Base-by-base conservation (phyloP, 805 yeast species). In the Ogataea sp. region DNA sequence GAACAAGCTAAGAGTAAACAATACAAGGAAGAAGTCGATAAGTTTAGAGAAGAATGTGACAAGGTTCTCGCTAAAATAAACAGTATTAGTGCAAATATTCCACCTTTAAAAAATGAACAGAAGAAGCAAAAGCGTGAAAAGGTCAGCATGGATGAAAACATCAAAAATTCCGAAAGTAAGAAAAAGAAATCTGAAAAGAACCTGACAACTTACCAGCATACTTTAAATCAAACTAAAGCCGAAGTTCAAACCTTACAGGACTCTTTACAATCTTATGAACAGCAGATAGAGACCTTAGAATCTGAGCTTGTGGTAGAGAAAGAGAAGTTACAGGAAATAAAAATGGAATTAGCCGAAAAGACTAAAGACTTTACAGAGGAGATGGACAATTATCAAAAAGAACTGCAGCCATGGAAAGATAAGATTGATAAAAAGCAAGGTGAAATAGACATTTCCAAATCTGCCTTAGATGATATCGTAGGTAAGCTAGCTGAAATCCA, bases 391-490 rank as follows among this genome's bases (percentile, higher is more conserved):
- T 61, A 78, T 30, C 89, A 85, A 54, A 69, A 67, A 7, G 68
- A 80, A 43, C 61, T 87, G 6, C 89, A 84, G 47, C 98, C 97
- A 0, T 87, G 94, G 89, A 77, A 76, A 43, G 80, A 73, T 21
- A 71, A 77, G 45, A 62, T 88, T 24, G 78, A 73, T 43, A 70
- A 72, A 14, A 78, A 80, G 41, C 77, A 77, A 40, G 72, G 83
- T 13, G 77, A 78, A 34, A 71, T 83, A 7, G 73, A 78, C 37
- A 70, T 85, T n/a, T 73, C 78, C 3, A 68, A 73, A 38, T 74
- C 85, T 7, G 76, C 80, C 43, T 68, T 85, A n/a, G 74, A 75
- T 20, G 69, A 85, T 56, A 51, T 83, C 8, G 52, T 62, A 18
- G 71, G 68, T 15, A 73, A 76, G 42, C 62, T 67, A 35, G 53